Conservation (phyloP, 1,284 basidiomycete species). For the Anthracocystis walkeri region DNA sequence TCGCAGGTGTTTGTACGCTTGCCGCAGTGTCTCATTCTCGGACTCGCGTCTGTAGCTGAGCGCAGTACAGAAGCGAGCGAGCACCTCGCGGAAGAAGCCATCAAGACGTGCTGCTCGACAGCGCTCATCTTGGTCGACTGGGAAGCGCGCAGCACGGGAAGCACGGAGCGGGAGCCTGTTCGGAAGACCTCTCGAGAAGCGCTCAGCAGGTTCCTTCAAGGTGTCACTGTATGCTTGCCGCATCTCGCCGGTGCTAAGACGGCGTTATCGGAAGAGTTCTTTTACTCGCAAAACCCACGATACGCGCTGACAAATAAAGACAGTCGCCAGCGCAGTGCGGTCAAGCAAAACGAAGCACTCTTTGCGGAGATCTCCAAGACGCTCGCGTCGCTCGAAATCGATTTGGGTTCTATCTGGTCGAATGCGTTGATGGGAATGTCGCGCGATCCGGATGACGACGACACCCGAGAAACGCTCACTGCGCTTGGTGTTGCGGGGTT, state of each 20-base stretch:
- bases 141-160: conserved; percentile 34
- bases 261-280: conserved; percentile 34
- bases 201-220: conserved; percentile 32
- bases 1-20: conserved; percentile 49
- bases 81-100: conserved; percentile 24
- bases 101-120: conserved; percentile 37
- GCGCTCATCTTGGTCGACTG: conserved; percentile 42
- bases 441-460: conserved; percentile 32
- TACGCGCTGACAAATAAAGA: conserved; percentile 19
- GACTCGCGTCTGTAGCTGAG: conserved; percentile 17
- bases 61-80: conserved; percentile 2
- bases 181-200: conserved; percentile 39
- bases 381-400: conserved; percentile 37
- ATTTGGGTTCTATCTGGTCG: conserved; percentile 38
- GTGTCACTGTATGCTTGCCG: conserved; percentile 41
- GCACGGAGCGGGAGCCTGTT: conserved; percentile 21
- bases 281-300: conserved; percentile 23
- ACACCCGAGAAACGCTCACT: conserved; percentile 27
- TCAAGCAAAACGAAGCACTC: conserved; percentile 35
- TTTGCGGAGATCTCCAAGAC: conserved; percentile 50
- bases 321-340: conserved; percentile 14
- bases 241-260: conserved; percentile 28
- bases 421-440: conserved; percentile 31
- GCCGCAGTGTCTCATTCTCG: conserved; percentile 41
- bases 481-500: conserved; percentile 38